phyloP scores from a whole-genome alignment of 2,329 filamentous ascomycete species.

The Coniochaeta pulveracea region DNA sequence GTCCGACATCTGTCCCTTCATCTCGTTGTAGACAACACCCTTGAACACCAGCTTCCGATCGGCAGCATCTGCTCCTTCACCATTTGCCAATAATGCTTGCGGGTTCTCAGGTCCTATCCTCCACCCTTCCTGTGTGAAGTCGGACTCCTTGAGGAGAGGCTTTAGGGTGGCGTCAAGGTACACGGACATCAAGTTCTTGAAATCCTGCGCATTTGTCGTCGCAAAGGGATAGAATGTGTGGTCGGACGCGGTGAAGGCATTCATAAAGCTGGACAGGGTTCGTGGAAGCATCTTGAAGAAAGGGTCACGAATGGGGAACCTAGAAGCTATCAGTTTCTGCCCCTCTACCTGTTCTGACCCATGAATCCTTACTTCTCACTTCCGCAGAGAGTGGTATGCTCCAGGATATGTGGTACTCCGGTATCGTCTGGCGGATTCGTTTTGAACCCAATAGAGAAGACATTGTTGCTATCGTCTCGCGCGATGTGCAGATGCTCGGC shows the following conservation, averaged over 20 bases:
- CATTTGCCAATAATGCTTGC: conserved; percentile 36
- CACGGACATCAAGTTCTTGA: conserved; percentile 89
- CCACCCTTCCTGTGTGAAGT: conserved; percentile 97
- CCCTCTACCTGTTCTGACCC: no score
- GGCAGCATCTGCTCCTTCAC: conserved; percentile 32
- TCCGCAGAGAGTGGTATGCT: conserved; percentile 93
- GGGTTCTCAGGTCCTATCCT: conserved; percentile 88
- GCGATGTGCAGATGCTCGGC: conserved; percentile 95
- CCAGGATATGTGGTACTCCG: conserved; percentile 90
- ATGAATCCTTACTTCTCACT: conserved; percentile 81
- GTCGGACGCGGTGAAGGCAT: conserved; percentile 91
- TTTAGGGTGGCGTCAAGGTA: conserved; percentile 92
- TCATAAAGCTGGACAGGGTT: conserved; percentile 99
- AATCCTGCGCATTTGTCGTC: conserved; percentile 91
- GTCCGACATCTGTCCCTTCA: conserved; percentile 99
- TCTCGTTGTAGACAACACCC: conserved; percentile 97
- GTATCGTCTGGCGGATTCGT: conserved; percentile 96
- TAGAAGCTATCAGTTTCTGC: no score
- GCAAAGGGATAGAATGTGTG: conserved; percentile 98
- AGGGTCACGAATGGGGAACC: conserved; percentile 92
- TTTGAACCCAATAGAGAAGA: conserved; percentile 98
- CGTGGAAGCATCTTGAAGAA: conserved; percentile 99
- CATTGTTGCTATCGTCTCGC: conserved; percentile 95
- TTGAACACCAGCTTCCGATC: conserved; percentile 79
- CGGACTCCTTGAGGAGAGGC: conserved; percentile 77